Evolutionary conservation across 768 basidiomycete species (phyloP), one percentile per base, ranked within the genome.

Genomic region (Strobilomyces confusus): DNA sequence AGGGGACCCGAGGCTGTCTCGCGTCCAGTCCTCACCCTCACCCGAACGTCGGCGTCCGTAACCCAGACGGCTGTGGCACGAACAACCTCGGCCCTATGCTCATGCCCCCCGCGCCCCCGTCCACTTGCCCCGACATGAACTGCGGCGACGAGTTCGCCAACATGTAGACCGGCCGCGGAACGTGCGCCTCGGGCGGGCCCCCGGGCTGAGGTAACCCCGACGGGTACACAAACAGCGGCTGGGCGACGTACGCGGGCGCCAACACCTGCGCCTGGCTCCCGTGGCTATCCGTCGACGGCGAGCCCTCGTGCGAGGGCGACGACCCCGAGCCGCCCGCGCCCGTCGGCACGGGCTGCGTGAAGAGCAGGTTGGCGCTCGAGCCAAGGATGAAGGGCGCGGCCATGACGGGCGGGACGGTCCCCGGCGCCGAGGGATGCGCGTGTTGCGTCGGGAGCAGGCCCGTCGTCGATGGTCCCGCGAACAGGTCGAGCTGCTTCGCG

Each of bases 401-500:
- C 9, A 60, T 37, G 19, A 58, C 17, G 1, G 58, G 49, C 1
- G 48, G 58, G 1, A n/a, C 9, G 1, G 51, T 49, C 5, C 57
- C 57, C 2, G 52, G 32, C 17, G 38, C 57, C 2, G 52, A 52
- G 15, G 54, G 20, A 5, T 47, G 46, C 1, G 8, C 58, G 0
- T 26, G 57, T 3, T 65, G 69, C 17, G 44, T 33, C 1, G 62
- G 65, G 9, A 68, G 50, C n/a, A 69, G 43, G 3, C 67, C 67
- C 19, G 68, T 62, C 23, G 65, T 69, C 26, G 68, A 69, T 4
- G 68, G 69, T 2, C 68, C 68, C 8, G 68, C 69, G 5, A 71
- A 56, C 30, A 69, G 40, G 32, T 69, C 69, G 26, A 69, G 57
- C 23, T 57, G 60, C 19, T 59, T 67, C 15, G 68, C 57, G 15